Percentiles rank a stretch among this genome's conserved stretches.
Conservation (phyloP, 2,329 filamentous ascomycete species). For the Colletotrichum kahawae region DNA sequence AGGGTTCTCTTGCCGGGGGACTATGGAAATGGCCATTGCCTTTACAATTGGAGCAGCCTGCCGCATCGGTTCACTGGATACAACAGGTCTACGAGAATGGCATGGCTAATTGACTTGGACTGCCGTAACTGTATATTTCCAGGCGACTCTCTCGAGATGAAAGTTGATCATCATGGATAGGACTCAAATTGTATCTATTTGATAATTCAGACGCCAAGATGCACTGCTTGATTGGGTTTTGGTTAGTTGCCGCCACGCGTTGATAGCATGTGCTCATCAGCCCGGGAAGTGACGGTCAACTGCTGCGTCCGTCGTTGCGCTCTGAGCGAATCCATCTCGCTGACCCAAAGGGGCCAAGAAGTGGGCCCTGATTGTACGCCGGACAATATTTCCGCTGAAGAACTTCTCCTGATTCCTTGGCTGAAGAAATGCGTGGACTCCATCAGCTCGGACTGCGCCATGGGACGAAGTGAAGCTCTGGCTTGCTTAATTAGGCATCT, state of each 20-base stretch:
- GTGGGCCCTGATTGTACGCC: not conserved
- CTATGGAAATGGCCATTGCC: too few relatives aligned
- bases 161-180: too few relatives aligned
- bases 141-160: not conserved
- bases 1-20: not conserved
- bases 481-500: not conserved
- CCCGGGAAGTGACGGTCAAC: not conserved
- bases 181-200: too few relatives aligned
- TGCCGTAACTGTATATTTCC: not conserved
- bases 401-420: not conserved
- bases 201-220: too few relatives aligned
- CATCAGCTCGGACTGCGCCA: not conserved
- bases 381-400: not conserved
- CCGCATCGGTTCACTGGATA: too few relatives aligned
- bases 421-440: not conserved
- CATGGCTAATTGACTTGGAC: not conserved
- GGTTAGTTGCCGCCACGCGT: too few relatives aligned
- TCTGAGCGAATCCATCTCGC: accelerated
- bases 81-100: too few relatives aligned
- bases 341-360: not conserved
- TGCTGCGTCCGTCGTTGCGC: not conserved
- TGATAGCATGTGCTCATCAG: too few relatives aligned
- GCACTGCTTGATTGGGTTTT: too few relatives aligned
- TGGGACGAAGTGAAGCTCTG: not conserved
- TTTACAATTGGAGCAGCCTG: too few relatives aligned